phyloP scores from a whole-genome alignment of 2,329 filamentous ascomycete genomes.

The Talaromyces sp. region DNA sequence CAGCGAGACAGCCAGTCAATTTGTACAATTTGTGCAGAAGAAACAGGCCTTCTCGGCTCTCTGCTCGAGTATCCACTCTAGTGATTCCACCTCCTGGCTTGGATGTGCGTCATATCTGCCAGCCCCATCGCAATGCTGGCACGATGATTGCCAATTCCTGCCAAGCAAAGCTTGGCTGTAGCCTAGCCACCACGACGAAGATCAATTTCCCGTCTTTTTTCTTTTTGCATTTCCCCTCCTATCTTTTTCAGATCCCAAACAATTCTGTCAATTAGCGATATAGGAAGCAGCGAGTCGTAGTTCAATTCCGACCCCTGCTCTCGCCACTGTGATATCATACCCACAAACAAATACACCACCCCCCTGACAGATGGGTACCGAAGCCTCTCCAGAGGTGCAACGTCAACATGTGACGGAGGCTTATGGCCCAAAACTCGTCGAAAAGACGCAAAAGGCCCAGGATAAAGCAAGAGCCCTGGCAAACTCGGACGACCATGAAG shows the following conservation, averaged over 20 bases:
- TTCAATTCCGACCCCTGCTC: background rate
- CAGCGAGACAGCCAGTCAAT: background rate
- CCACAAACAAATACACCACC: background rate
- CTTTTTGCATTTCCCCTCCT: background rate
- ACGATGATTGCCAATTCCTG: background rate
- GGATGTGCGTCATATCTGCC: background rate
- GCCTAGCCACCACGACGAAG: background rate
- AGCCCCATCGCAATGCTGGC: background rate
- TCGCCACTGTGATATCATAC: background rate
- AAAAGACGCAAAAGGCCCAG: slow-evolving; percentile 33
- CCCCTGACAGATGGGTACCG: background rate
- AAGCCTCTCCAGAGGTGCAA: slow-evolving; percentile 14
- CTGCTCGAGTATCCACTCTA: background rate
- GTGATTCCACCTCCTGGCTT: background rate
- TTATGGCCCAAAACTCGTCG: slow-evolving; percentile 34
- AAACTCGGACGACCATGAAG: slow-evolving; percentile 7
- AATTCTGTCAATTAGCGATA: background rate
- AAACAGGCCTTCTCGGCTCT: background rate
- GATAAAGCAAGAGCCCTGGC: slow-evolving; percentile 25
- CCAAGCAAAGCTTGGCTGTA: background rate
- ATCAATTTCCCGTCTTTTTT: background rate
- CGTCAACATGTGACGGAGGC: slow-evolving; percentile 25
- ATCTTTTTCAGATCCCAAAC: background rate
- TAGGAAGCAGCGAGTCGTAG: background rate
- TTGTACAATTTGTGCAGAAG: background rate